phyloP scores from a whole-genome alignment of 2,329 filamentous ascomycete species.

The Elsinoe perseae region DNA sequence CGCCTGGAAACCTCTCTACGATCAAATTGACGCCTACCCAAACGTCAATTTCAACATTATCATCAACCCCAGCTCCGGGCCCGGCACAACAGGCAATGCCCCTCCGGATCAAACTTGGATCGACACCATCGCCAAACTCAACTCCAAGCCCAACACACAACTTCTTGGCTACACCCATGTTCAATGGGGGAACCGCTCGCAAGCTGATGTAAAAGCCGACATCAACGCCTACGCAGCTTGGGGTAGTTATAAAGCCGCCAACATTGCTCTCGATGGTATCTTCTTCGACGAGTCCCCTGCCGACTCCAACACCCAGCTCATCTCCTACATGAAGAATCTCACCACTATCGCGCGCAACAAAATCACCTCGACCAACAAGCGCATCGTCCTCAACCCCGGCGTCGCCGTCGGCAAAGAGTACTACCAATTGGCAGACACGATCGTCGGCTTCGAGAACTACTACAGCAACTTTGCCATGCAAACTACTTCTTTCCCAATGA shows the following conservation, averaged over 20 bases:
- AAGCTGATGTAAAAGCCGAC: slow-evolving; percentile 21
- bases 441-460: slow-evolving; percentile 14
- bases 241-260: slow-evolving; percentile 19
- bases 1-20: slow-evolving; percentile 19
- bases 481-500: background rate
- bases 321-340: slow-evolving; percentile 17
- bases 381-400: slow-evolving; percentile 18
- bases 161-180: slow-evolving; percentile 25
- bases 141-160: slow-evolving; percentile 23
- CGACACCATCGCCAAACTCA: slow-evolving; percentile 24
- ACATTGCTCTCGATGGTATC: slow-evolving; percentile 23
- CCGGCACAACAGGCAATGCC: slow-evolving; percentile 19
- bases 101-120: slow-evolving; percentile 22
- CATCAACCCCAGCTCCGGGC: slow-evolving; percentile 26
- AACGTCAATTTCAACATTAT: slow-evolving; percentile 26
- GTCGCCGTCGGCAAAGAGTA: background rate
- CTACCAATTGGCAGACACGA: slow-evolving; percentile 5
- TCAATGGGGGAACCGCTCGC: slow-evolving; percentile 22
- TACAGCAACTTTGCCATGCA: background rate
- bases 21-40: slow-evolving; percentile 21
- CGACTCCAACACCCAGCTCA: slow-evolving; percentile 13
- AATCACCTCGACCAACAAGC: slow-evolving; percentile 10
- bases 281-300: slow-evolving; percentile 25
- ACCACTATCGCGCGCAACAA: slow-evolving; percentile 1
- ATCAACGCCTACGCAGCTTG: slow-evolving; percentile 24